Percentiles rank a stretch among this genome's conserved stretches.
Conservation (phyloP, 1,284 basidiomycete species). For the Irpex sp. region DNA sequence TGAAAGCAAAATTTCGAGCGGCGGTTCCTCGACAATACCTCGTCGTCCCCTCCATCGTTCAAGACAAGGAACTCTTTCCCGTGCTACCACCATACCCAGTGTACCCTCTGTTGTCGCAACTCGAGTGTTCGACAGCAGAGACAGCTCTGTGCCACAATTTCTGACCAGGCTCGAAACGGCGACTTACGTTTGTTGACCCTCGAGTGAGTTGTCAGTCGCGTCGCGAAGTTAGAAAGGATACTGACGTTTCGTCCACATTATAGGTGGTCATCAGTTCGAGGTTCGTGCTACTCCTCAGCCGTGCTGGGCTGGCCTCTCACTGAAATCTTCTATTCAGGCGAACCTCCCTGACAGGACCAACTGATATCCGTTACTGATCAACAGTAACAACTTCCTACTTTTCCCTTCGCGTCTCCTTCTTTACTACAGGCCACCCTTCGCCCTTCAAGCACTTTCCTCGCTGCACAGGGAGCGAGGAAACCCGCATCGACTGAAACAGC, state of each 20-base stretch:
- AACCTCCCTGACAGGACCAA: conserved; percentile 71
- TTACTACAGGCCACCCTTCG: conserved; percentile 17
- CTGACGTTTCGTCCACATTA: conserved; percentile 12
- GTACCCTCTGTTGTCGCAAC: conserved; percentile 33
- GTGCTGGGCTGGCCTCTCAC: conserved; percentile 3
- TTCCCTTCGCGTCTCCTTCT: conserved; percentile 18
- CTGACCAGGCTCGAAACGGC: conserved; percentile 70
- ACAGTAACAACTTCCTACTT: conserved; percentile 13
- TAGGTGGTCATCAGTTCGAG: conserved; percentile 80
- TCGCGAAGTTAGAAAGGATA: conserved; percentile 10
- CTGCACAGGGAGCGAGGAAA: conserved; percentile 66
- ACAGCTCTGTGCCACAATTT: conserved; percentile 49
- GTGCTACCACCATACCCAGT: conserved; percentile 1
- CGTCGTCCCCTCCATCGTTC: conserved; percentile 4
- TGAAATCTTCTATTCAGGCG: conserved; percentile 42
- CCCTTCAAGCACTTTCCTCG: conserved; percentile 59
- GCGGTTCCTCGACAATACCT: conserved; percentile 3
- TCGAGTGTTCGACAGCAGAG: conserved; percentile 36
- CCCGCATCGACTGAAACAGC: conserved; percentile 52
- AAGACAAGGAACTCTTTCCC: conserved; percentile 2
- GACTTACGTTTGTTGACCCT: conserved; percentile 82
- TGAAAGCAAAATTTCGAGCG: conserved; percentile 12
- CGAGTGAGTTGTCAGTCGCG: conserved; percentile 46
- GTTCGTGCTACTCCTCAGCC: conserved; percentile 30
- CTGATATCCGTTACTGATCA: conserved; percentile 14